These are phyloP conservation scores for Colletotrichum sp. DNA, from an alignment of 2,329 filamentous ascomycete species.

Conservation along the genomic window DNA sequence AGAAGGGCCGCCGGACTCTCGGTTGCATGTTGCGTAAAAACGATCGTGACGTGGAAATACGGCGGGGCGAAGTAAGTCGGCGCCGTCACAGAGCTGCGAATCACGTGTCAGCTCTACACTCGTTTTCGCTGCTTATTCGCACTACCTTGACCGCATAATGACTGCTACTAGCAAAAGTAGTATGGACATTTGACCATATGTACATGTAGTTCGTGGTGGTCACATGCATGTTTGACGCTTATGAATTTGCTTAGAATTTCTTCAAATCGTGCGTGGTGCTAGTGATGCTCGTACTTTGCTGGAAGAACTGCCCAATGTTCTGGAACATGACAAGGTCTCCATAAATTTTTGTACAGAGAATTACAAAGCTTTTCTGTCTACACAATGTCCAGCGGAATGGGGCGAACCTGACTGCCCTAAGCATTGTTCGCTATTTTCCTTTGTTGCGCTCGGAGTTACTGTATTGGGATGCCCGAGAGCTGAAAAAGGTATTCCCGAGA, in stretches of 20 bases:
- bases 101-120: not conserved
- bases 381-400: not conserved
- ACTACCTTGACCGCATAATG: not conserved
- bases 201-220: not conserved
- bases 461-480: not conserved
- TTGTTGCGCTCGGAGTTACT: not conserved
- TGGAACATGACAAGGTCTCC: not conserved
- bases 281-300: not conserved
- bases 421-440: not conserved
- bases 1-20: fast-evolving
- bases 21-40: not conserved
- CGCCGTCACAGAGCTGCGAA: not conserved
- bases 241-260: not conserved
- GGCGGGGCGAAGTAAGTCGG: not conserved
- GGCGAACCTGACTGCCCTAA: not conserved
- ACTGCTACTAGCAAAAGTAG: not conserved
- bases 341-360: not conserved
- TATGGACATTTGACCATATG: not conserved
- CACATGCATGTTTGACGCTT: not conserved
- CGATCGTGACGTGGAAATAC: not conserved
- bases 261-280: not conserved
- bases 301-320: not conserved
- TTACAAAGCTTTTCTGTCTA: not conserved
- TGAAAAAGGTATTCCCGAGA: not conserved
- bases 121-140: not conserved